phyloP scores from a whole-genome alignment of 129 eudicot genomes.

The Lactuca sativa region DNA sequence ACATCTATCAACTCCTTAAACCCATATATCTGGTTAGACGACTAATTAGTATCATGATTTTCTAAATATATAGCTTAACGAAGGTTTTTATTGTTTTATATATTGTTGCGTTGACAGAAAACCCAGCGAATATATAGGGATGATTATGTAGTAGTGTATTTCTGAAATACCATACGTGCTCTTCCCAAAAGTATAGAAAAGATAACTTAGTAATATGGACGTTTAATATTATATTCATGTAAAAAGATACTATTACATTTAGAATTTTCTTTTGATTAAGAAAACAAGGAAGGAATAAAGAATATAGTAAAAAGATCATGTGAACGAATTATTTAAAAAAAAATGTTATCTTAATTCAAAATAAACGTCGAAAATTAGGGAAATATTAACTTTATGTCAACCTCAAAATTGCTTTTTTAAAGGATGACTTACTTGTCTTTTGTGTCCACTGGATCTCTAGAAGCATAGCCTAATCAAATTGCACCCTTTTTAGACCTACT shows the following conservation, averaged over 20 bases:
- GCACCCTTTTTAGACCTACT: conserved; percentile 24
- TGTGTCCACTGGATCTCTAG: conserved; percentile 23
- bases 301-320: background rate
- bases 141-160: no score
- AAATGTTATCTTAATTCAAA: no score
- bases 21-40: background rate
- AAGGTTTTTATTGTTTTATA: background rate
- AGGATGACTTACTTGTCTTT: conserved; percentile 3
- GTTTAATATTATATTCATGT: background rate
- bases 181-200: no score
- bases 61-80: background rate
- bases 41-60: background rate
- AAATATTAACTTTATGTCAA: conserved; percentile 4
- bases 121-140: background rate
- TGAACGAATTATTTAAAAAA: no score
- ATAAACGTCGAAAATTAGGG: background rate
- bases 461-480: conserved; percentile 34
- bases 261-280: no score
- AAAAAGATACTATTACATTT: no score
- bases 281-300: no score
- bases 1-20: background rate
- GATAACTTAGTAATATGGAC: background rate
- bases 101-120: background rate
- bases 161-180: background rate
- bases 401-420: conserved; percentile 18